Conservation (phyloP, 192 early-diverging fungal species). For the Allomyces arbusculus region DNA sequence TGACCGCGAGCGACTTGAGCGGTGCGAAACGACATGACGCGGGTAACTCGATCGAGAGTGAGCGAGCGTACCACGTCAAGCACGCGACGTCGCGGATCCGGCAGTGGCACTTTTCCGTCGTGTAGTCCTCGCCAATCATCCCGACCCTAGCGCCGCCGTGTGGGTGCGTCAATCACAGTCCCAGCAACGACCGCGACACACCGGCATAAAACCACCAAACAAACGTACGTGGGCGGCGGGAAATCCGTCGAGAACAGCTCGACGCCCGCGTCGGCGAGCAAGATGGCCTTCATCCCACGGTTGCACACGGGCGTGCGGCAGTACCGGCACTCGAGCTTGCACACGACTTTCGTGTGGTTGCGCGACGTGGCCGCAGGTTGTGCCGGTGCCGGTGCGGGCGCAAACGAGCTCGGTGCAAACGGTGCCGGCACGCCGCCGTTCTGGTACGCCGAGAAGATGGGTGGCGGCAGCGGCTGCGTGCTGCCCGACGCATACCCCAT, state of each 20-base stretch:
- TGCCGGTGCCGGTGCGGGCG: no score
- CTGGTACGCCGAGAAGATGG: no score
- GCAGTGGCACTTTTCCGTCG: constrained; percentile 45
- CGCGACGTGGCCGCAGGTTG: no score
- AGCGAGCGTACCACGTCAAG: constrained; percentile 26
- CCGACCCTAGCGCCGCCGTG: constrained; percentile 22
- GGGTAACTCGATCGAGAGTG: background rate
- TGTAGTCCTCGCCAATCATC: constrained; percentile 46
- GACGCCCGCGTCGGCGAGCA: constrained; percentile 44
- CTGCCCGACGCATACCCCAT: no score
- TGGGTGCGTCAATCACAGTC: background rate
- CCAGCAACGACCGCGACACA: background rate
- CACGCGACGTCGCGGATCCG: constrained; percentile 53
- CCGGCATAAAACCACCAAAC: constrained; percentile 1
- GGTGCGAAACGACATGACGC: constrained; percentile 3
- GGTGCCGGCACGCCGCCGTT: no score
- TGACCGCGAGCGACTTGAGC: constrained; percentile 3
- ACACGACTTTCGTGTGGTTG: constrained; percentile 28
- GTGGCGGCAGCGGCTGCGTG: no score
- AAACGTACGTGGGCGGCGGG: constrained; percentile 43
- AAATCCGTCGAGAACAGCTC: constrained; percentile 57
- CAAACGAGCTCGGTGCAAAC: no score
- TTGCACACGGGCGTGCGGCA: constrained; percentile 39
- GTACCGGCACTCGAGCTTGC: constrained; percentile 39
- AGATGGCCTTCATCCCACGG: constrained; percentile 55